Evolutionary conservation across 2,329 filamentous ascomycete species (phyloP), one percentile per base, ranked within the genome.

Genomic region (Pseudogymnoascus sp.): DNA sequence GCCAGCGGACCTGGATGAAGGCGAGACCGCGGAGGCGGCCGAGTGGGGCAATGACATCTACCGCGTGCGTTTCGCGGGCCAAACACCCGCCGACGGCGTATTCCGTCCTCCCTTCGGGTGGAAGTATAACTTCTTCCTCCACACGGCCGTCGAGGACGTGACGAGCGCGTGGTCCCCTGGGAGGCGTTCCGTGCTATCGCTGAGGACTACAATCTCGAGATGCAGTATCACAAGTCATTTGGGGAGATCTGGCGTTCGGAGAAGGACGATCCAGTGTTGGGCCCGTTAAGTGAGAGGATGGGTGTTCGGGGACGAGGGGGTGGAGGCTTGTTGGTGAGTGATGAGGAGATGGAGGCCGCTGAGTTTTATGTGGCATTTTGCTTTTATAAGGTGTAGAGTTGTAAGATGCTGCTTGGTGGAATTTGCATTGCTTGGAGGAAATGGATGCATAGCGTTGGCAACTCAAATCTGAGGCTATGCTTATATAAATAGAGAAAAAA

Each of bases 91-190:
- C 18, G 91, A 97, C 73, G 95, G 95, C 61, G 82, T 95, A 33
- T 99, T 99, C 78, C 87, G 95, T 4, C 95, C 95, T 4, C 91
- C 95, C 0, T 97, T 92, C 73, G 95, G 93, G 59, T 97, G 95
- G 93, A 96, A 95, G 75, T 99, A 99, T 78, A 96, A 87, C 72
- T 99, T 96, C 79, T 96, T 92, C 75, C 86, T 99, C 63, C 88
- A 95, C 70, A 95, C 99, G 77, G 95, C 95, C 0, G 95, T 99
- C 18, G 93, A 97, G 74, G 90, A 93, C 72, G 91, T 96, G 6
- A 93, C 2, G 95, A 99, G 78, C 99, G 96, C 73, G 93, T 99
- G 1, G 95, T 99, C 1, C 95, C 95, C 0, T 99, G 95, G 93
- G 93, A 96, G 74, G 93, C 92, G 0, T 97, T 99, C 79, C 90